phyloP scores from a whole-genome alignment of 2,329 filamentous ascomycete genomes.

The Chaetomiaceae sp. region DNA sequence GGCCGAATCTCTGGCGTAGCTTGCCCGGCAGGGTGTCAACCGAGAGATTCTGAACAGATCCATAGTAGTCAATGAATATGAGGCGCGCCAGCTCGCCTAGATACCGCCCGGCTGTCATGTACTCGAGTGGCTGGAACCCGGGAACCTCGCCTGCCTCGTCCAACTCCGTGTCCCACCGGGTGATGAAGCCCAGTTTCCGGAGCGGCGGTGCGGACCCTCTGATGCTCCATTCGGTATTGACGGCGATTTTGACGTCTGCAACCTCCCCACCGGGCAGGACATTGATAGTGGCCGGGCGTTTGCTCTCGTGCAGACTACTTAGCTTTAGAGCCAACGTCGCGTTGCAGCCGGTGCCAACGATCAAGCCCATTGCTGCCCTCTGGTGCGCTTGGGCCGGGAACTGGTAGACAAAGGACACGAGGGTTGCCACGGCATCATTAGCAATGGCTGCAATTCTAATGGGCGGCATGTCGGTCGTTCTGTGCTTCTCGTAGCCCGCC shows the following conservation, averaged over 20 bases:
- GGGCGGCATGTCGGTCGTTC: constrained; percentile 49
- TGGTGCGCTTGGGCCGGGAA: constrained; percentile 57
- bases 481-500: constrained; percentile 54
- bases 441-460: constrained; percentile 72
- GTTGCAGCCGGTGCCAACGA: constrained; percentile 77
- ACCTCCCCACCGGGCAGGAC: constrained; percentile 44
- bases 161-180: constrained; percentile 64
- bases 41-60: constrained; percentile 37
- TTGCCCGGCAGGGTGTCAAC: constrained; percentile 46
- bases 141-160: constrained; percentile 64
- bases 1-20: constrained; percentile 55
- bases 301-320: constrained; percentile 57
- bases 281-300: constrained; percentile 49
- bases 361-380: constrained; percentile 72
- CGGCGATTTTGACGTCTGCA: constrained; percentile 61
- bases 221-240: constrained; percentile 84
- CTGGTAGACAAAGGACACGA: constrained; percentile 72
- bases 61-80: constrained; percentile 63
- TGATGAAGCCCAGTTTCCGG: constrained; percentile 59
- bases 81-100: constrained; percentile 71
- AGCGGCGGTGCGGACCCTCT: constrained; percentile 68
- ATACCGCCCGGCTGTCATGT: constrained; percentile 77
- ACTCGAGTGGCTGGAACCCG: constrained; percentile 78
- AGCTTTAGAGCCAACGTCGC: constrained; percentile 71
- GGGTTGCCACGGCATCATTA: constrained; percentile 76